Evolutionary conservation across 2,329 filamentous ascomycete genomes (phyloP).

Genomic region (Diaporthe citriasiana): DNA sequence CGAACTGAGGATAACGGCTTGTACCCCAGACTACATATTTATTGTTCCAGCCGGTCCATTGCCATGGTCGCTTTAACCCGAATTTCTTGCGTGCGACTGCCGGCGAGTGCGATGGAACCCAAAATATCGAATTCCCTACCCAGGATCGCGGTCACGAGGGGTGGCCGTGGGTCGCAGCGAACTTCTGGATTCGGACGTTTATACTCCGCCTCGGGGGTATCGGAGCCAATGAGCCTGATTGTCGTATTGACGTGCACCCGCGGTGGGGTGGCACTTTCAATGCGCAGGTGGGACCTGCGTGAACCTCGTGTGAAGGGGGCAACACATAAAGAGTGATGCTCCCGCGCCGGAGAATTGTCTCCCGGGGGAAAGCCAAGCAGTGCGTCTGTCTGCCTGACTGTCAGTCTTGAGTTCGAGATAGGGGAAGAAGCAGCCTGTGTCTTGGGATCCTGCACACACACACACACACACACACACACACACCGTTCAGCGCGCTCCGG

Average conservation of each 20-base stretch:
- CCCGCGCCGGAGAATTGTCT: neutral
- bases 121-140: neutral
- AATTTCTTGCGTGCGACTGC: constrained; percentile 12
- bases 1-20: constrained; percentile 22
- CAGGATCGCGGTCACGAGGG: constrained; percentile 28
- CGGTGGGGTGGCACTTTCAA: constrained; percentile 13
- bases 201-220: constrained; percentile 37
- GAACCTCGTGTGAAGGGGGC: neutral
- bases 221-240: constrained; percentile 33
- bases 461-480: too few species aligned
- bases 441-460: too few species aligned
- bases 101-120: constrained; percentile 25
- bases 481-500: neutral
- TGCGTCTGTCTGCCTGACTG: neutral
- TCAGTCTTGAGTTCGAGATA: neutral
- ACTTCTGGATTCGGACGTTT: constrained; percentile 28
- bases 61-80: constrained; percentile 17
- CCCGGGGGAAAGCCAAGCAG: neutral
- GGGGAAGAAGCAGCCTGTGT: constrained; percentile 2
- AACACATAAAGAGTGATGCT: neutral
- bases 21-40: neutral
- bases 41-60: neutral
- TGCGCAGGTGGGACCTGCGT: constrained; percentile 12
- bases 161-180: constrained; percentile 12
- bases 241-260: constrained; percentile 24